Base-by-base conservation (phyloP, 768 basidiomycete genomes). In the Cubamyces sp. region DNA sequence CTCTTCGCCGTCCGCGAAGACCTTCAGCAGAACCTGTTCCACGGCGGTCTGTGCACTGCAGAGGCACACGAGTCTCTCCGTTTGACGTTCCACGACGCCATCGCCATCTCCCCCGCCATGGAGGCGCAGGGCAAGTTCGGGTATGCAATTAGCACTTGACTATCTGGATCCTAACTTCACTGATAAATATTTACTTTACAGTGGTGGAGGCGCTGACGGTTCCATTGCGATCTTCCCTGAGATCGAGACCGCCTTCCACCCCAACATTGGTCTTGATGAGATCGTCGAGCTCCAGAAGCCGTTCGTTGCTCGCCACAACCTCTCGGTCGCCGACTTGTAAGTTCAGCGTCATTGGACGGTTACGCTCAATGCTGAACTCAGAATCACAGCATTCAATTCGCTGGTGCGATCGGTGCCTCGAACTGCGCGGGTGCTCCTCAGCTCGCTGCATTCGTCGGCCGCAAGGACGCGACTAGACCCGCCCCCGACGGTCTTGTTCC, bases 191-290 rank as follows among this genome's bases (percentile, higher is more conserved):
- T 2, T 9, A 2, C 5, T 34, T 21, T 23, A 45, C 47, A 68
- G 62, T 28, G 71, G 73, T 48, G 70, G 69, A 49, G 74, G 74
- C n/a, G 73, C 72, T 49, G 82, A 84, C 59, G 83, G 81, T n/a
- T 82, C 81, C 8, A 77, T 83, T 61, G 74, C 81, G 59, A 72
- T 73, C 5, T 83, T 84, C 70, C 65, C 69, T 28, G 72, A 75
- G 7, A 76, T 76, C 42, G 82, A 82, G 65, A 70, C 75, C 18
- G 58, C 64, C 7, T 83, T 78, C 69, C 68, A 71, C n/a, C 79
- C 80, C 2, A 82, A 83, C 65, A 50, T 64, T 45, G 67, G 67
- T 51, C 57, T 66, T n/a, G 64, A 66, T 49, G 67, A 68, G 46
- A 62, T 66, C 54, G 65, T 68, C 16, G 53, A 51, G 21, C 37